Evolutionary conservation across 2,329 filamentous ascomycete genomes (phyloP), one percentile per base, ranked within the genome.

Genomic region (Pyrenophora seminiperda): DNA sequence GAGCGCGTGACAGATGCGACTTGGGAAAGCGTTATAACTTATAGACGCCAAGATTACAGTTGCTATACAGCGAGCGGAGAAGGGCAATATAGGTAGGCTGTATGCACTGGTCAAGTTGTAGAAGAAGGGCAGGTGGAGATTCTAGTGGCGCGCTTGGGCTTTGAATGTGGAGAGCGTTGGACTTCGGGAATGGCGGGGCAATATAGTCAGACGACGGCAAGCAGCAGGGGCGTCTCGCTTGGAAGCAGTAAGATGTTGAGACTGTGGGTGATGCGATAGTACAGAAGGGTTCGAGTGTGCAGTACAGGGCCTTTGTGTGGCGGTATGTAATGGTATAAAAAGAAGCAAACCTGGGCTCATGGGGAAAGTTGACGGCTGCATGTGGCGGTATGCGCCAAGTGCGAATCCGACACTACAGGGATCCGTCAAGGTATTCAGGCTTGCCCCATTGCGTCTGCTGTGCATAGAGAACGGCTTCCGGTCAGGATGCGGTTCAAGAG

Each of bases 281-380:
- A 27, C 24, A 3, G 9, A 59, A 47, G 50, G 20, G 52, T 46
- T 22, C 13, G 24, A 30, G 18, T 30, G 31, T 51, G 47, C 52
- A 55, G 58, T 42, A 31, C 48, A 14, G 15, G 15, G 15, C 17
- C 20, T 22, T 17, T 40, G 30, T 39, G 51, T 33, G 49, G 48
- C 33, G 46, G 37, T 18, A 30, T 17, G 44, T 45, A 47, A 42
- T 50, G 53, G 54, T 44, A 41, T 53, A 53, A 54, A 50, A 61
- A 63, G 58, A 65, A 61, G 58, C 59, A 64, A 57, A 22, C 57
- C 49, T 34, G 55, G 48, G 50, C 58, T 62, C 51, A 59, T 59
- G 59, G 54, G 51, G 18, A 19, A 46, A 57, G 59, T 65, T 51
- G 56, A 56, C 40, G 53, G 41, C 49, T 57, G 60, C 50, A 59